Conservation (phyloP, 306 rosid species). For the Fragaria iinumae region DNA sequence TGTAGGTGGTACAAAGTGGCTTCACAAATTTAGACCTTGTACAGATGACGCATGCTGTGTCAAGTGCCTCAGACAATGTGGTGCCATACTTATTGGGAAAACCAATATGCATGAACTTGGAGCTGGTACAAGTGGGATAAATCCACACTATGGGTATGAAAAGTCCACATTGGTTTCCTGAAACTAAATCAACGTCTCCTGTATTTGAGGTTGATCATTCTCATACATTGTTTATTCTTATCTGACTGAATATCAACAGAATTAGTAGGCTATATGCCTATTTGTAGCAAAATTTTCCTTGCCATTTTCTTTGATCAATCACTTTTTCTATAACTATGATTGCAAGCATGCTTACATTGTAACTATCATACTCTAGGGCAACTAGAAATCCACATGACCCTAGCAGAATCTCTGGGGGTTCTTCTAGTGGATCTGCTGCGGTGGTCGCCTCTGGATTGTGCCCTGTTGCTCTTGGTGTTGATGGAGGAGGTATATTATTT, state of each 20-base stretch:
- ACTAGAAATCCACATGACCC: conserved; percentile 75
- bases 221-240: background rate
- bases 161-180: background rate
- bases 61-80: conserved; percentile 66
- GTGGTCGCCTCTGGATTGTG: conserved; percentile 90
- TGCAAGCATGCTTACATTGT: background rate
- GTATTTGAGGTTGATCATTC: conserved; percentile 3
- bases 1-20: conserved; percentile 87
- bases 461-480: conserved; percentile 94
- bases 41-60: conserved; percentile 78
- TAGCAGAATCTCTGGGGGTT: conserved; percentile 74
- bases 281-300: background rate
- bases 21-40: conserved; percentile 75
- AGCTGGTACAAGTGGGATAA: conserved; percentile 91
- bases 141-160: conserved; percentile 87
- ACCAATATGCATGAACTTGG: conserved; percentile 99
- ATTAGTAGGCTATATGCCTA: background rate
- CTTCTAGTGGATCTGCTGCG: conserved; percentile 95
- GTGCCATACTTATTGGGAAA: conserved; percentile 84
- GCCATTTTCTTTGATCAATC: background rate
- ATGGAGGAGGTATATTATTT: conserved; percentile 79
- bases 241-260: background rate
- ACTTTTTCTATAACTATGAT: background rate
- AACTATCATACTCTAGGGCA: conserved; percentile 46
- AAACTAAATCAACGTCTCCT: background rate